Evolutionary conservation across 2,329 filamentous ascomycete species (phyloP).

Genomic region (Fusarium albidum): DNA sequence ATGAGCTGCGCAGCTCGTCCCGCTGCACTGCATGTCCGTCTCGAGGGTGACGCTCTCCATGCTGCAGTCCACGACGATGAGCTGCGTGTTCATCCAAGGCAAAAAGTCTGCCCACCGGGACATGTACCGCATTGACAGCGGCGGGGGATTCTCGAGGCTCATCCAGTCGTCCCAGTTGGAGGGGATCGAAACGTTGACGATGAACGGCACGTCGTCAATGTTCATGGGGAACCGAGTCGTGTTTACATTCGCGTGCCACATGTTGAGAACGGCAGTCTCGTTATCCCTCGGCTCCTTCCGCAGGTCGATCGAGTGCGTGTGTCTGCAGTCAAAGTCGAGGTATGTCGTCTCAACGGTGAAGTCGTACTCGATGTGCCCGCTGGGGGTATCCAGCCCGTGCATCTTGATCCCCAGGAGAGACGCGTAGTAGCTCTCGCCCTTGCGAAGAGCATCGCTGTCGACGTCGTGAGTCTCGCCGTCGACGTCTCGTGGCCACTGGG

Average conservation of each 20-base stretch:
- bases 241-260: conserved; percentile 3
- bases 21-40: conserved; percentile 3
- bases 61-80: conserved; percentile 5
- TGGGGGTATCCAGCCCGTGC: conserved; percentile 1
- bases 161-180: conserved; percentile 2
- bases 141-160: not conserved
- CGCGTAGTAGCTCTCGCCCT: not conserved
- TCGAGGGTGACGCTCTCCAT: not conserved
- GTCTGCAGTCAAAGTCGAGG: conserved; percentile 10
- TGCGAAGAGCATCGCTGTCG: not conserved
- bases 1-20: not conserved
- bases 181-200: conserved; percentile 2
- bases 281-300: not conserved
- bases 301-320: too few relatives aligned
- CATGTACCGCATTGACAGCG: conserved; percentile 3
- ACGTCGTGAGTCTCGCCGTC: not conserved
- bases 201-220: not conserved
- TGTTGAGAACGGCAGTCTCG: not conserved
- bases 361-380: not conserved
- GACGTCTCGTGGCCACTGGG: conserved; percentile 3
- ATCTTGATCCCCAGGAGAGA: conserved; percentile 11
- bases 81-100: conserved; percentile 3
- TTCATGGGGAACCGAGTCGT: not conserved
- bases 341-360: conserved; percentile 16
- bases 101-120: not conserved